Conservation (phyloP, 164 flowering plant genomes). For the Kingdonia uniflora region DNA sequence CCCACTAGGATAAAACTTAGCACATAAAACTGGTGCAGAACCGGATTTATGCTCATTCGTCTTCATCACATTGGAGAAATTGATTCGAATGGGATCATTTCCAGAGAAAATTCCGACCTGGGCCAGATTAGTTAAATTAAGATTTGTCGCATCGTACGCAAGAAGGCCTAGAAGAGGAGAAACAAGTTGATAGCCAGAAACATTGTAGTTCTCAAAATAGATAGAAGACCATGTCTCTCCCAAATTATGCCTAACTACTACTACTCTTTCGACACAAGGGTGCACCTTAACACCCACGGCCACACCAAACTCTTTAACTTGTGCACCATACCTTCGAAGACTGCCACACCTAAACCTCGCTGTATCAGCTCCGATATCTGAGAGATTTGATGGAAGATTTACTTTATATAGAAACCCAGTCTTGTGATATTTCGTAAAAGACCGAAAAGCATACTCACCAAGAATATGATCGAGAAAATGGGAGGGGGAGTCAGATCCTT, state of each 20-base stretch:
- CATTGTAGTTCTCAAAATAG: conserved; percentile 34
- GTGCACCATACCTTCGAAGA: conserved; percentile 63
- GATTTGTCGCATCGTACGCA: conserved; percentile 46
- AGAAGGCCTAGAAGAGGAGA: conserved; percentile 70
- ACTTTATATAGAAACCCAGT: conserved; percentile 46
- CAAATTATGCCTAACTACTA: conserved; percentile 51
- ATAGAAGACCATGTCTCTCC: conserved; percentile 55
- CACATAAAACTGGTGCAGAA: too few relatives aligned
- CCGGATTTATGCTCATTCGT: too few relatives aligned
- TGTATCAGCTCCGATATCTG: conserved; percentile 44
- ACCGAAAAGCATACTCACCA: conserved; percentile 20
- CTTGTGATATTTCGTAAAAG: conserved; percentile 25
- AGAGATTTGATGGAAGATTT: conserved; percentile 43
- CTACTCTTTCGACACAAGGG: conserved; percentile 62
- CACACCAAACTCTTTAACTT: conserved; percentile 47
- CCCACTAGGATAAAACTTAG: conserved; percentile 50
- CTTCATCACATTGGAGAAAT: conserved; percentile 34
- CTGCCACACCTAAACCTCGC: conserved; percentile 74
- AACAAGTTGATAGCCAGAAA: conserved; percentile 59
- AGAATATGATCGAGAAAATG: too few relatives aligned
- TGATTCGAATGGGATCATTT: conserved; percentile 42
- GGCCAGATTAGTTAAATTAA: conserved; percentile 22
- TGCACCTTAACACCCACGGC: conserved; percentile 34
- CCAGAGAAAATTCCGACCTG: conserved; percentile 36
- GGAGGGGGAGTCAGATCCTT: too few relatives aligned